A percentile compares a stretch with the other conserved stretches of the same genome.
These are phyloP conservation scores for Parietichytrium sp. DNA, from an alignment of 108 stramenopile species.

Conservation along the genomic window DNA sequence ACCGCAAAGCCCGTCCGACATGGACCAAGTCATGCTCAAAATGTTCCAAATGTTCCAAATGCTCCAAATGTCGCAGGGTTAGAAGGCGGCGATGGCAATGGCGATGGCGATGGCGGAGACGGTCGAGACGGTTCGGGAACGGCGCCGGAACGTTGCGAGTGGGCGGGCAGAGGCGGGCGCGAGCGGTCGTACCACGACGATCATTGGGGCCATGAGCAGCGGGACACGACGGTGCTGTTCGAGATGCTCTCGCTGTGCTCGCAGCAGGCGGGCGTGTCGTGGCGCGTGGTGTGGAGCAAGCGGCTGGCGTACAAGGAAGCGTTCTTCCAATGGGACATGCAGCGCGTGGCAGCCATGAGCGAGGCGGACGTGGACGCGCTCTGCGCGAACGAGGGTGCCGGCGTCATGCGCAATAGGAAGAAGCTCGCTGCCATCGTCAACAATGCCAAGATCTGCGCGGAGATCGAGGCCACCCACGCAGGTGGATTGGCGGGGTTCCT, in stretches of 20 bases:
- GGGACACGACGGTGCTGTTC: background rate
- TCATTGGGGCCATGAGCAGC: conserved; percentile 24
- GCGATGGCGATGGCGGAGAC: too few relatives aligned
- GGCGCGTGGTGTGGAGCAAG: conserved; percentile 10
- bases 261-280: conserved; percentile 32
- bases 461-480: background rate
- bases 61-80: too few relatives aligned
- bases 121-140: too few relatives aligned
- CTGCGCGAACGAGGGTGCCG: background rate
- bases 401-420: background rate
- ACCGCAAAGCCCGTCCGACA: too few relatives aligned
- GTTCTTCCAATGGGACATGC: background rate
- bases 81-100: too few relatives aligned
- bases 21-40: too few relatives aligned
- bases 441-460: conserved; percentile 10
- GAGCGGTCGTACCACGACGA: background rate
- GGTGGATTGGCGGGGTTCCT: background rate
- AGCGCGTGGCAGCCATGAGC: background rate
- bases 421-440: conserved; percentile 32
- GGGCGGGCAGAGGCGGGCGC: background rate
- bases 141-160: too few relatives aligned
- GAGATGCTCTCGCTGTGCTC: conserved; percentile 35
- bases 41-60: too few relatives aligned
- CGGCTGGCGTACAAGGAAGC: background rate
- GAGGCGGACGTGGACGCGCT: conserved; percentile 28